These are phyloP conservation scores for Crataegus laevigata DNA, from an alignment of 306 rosid species.

Conservation along the genomic window DNA sequence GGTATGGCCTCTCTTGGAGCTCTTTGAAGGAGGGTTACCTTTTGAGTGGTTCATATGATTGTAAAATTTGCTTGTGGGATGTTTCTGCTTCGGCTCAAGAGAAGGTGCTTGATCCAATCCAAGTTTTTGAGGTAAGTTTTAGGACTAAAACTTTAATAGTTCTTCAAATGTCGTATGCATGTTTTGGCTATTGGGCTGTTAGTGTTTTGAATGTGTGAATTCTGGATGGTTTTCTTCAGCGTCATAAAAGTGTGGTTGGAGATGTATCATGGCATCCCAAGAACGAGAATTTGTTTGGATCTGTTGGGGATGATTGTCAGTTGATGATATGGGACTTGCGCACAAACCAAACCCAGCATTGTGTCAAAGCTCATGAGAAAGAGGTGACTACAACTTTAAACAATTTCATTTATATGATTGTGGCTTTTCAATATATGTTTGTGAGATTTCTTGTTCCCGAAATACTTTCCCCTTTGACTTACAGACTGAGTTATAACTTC, in stretches of 20 bases:
- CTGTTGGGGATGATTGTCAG: constrained; percentile 82
- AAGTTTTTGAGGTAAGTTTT: constrained; percentile 57
- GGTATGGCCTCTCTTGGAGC: constrained; percentile 92
- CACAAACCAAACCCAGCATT: constrained; percentile 53
- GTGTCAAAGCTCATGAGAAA: constrained; percentile 64
- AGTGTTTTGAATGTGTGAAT: neutral
- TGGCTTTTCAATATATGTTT: neutral
- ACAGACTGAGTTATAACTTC: neutral
- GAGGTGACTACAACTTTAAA: constrained; percentile 47
- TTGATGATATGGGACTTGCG: constrained; percentile 85
- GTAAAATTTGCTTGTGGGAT: constrained; percentile 82
- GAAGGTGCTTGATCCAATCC: constrained; percentile 60
- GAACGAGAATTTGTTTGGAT: constrained; percentile 70
- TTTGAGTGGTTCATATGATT: constrained; percentile 78
- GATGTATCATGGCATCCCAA: constrained; percentile 81
- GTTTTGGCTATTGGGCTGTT: neutral
- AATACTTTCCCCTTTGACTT: neutral
- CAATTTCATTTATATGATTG: neutral
- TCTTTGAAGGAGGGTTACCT: constrained; percentile 58
- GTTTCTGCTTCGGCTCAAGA: constrained; percentile 45
- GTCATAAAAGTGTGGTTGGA: constrained; percentile 59
- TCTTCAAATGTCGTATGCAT: neutral
- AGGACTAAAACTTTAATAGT: neutral
- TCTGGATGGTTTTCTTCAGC: constrained; percentile 24
- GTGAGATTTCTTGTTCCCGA: neutral